These are phyloP conservation scores for Nepenthes alata DNA, from an alignment of 179 eudicot species.

Conservation along the genomic window DNA sequence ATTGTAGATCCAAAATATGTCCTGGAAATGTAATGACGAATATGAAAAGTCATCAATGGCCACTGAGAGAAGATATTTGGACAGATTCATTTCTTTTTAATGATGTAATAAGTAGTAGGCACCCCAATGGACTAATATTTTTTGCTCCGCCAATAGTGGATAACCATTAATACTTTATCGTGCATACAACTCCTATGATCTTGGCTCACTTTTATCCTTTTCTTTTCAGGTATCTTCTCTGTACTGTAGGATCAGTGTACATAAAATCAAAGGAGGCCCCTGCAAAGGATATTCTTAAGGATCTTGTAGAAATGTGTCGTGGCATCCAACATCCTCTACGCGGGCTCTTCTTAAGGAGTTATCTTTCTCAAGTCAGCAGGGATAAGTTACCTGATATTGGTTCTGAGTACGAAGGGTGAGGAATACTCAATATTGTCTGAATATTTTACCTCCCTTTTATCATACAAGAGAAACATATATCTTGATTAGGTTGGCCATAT, in stretches of 20 bases:
- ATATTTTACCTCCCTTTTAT: background rate
- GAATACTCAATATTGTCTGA: background rate
- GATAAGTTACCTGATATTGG: constrained; percentile 95
- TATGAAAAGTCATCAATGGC: no score
- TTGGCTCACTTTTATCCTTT: background rate
- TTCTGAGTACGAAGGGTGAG: constrained; percentile 92
- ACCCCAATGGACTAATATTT: no score
- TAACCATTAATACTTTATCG: background rate
- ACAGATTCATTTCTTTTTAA: no score
- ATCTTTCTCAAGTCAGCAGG: constrained; percentile 83
- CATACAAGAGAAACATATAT: no score
- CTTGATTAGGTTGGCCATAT: background rate
- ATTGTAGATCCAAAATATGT: no score
- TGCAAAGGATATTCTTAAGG: constrained; percentile 86
- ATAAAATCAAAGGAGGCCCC: constrained; percentile 95
- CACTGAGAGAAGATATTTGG: no score
- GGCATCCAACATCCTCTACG: constrained; percentile 95
- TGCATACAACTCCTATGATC: background rate
- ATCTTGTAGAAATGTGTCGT: constrained; percentile 98
- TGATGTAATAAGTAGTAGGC: no score
- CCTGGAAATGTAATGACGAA: no score
- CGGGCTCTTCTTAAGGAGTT: constrained; percentile 93
- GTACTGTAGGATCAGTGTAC: constrained; percentile 95
- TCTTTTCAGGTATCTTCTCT: constrained; percentile 69
- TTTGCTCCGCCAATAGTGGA: background rate